Conservation (phyloP, 169 alveolate genomes). For the Plasmodium relictum region DNA sequence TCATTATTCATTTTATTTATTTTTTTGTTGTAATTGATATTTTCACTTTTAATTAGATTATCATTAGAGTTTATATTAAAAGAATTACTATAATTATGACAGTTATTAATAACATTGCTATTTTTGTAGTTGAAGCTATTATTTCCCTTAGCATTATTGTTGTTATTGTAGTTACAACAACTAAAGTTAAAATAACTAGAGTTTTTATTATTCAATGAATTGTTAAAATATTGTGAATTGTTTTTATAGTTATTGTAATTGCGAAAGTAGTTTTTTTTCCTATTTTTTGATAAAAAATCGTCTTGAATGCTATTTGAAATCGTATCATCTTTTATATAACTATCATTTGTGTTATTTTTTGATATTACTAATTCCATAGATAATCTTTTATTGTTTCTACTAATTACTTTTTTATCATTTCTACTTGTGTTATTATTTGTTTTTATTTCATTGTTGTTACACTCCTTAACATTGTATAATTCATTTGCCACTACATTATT, state of each 20-base stretch:
- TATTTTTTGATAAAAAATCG: constrained; percentile 17
- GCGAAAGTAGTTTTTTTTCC: constrained; percentile 23
- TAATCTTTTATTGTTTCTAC: constrained; percentile 15
- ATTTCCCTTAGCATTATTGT: background rate
- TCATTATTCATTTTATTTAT: background rate
- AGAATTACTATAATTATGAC: background rate
- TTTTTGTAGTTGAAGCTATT: background rate
- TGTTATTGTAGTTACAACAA: background rate
- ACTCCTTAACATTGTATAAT: background rate
- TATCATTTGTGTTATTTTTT: constrained; percentile 1
- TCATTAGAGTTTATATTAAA: background rate
- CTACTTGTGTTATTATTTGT: background rate
- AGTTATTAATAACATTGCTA: background rate
- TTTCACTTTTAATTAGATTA: background rate
- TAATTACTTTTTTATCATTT: constrained; percentile 25
- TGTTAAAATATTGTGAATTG: constrained; percentile 10
- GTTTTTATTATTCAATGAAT: constrained; percentile 10
- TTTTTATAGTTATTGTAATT: constrained; percentile 35
- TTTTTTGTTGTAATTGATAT: background rate
- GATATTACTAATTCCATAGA: constrained; percentile 1
- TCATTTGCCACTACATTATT: background rate
- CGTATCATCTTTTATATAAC: background rate
- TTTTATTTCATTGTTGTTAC: constrained; percentile 3
- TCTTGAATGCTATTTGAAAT: constrained; percentile 10
- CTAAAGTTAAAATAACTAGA: constrained; percentile 15